A percentile compares a stretch with the other conserved stretches of the same genome.
These are phyloP conservation scores for Cryphonectria parasitica DNA, from an alignment of 2,329 filamentous ascomycete species.

Conservation along the genomic window DNA sequence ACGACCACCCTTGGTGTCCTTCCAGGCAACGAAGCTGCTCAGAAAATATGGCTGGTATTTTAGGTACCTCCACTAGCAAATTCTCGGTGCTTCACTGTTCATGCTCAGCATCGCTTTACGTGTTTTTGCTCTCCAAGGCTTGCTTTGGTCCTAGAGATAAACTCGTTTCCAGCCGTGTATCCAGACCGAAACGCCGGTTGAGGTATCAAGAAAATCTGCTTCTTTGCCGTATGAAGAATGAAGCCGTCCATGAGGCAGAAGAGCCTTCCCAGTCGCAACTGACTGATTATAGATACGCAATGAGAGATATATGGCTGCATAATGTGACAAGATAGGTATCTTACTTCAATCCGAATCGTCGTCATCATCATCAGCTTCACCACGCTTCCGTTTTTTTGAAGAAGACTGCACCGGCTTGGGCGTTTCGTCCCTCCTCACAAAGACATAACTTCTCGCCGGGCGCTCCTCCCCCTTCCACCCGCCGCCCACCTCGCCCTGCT, in stretches of 20 bases:
- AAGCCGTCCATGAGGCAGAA: neutral
- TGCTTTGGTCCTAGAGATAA: neutral
- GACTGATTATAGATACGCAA: neutral
- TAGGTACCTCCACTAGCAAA: neutral
- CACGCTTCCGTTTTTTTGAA: conserved; percentile 39
- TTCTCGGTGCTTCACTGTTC: neutral
- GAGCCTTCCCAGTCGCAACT: neutral
- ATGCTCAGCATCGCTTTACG: neutral
- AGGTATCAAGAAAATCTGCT: neutral
- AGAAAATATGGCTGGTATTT: neutral
- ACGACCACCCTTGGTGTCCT: neutral
- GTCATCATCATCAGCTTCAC: conserved; percentile 37
- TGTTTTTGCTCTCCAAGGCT: neutral
- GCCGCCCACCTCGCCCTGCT: conserved; percentile 46
- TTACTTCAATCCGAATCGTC: conserved; percentile 36
- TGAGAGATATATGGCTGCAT: neutral
- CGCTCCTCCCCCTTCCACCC: conserved; percentile 58
- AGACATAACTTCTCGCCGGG: conserved; percentile 62
- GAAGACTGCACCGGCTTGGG: conserved; percentile 34
- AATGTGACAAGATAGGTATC: neutral
- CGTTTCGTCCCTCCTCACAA: conserved; percentile 61
- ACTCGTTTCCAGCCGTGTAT: neutral
- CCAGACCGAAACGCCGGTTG: neutral
- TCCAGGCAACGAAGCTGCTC: neutral
- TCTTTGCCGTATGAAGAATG: neutral